Conservation (phyloP, 1,284 basidiomycete species). For the Sanghuangporus sanghuang region DNA sequence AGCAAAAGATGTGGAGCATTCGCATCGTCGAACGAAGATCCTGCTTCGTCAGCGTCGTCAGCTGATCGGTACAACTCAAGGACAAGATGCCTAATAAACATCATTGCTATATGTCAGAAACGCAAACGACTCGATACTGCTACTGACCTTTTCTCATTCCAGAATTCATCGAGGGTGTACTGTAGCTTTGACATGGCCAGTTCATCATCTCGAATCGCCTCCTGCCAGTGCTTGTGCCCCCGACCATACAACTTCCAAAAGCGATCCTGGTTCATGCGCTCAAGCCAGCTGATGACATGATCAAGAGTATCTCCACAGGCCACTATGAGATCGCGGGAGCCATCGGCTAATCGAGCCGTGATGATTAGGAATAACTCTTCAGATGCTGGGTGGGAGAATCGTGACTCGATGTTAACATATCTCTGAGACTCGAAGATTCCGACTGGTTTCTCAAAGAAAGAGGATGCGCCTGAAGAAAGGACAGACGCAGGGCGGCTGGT, state of each 20-base stretch:
- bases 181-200: constrained; percentile 36
- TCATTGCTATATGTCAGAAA: neutral
- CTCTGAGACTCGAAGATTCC: constrained; percentile 78
- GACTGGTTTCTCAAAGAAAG: constrained; percentile 50
- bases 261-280: constrained; percentile 34
- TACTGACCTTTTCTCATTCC: constrained; percentile 44
- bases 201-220: constrained; percentile 34
- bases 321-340: constrained; percentile 54
- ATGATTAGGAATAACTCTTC: constrained; percentile 46
- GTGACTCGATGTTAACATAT: constrained; percentile 71
- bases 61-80: constrained; percentile 65
- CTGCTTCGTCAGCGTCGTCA: constrained; percentile 45
- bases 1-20: constrained; percentile 58
- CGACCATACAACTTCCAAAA: constrained; percentile 33
- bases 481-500: neutral
- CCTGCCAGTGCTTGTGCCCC: constrained; percentile 28
- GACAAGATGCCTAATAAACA: constrained; percentile 45
- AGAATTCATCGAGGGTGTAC: constrained; percentile 42
- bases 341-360: constrained; percentile 48
- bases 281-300: constrained; percentile 50
- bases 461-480: neutral
- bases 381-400: constrained; percentile 47
- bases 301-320: constrained; percentile 41
- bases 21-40: constrained; percentile 27
- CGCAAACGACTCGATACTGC: neutral